phyloP scores from a whole-genome alignment of 495 filamentous ascomycete genomes.

The Penicillium daleae region DNA sequence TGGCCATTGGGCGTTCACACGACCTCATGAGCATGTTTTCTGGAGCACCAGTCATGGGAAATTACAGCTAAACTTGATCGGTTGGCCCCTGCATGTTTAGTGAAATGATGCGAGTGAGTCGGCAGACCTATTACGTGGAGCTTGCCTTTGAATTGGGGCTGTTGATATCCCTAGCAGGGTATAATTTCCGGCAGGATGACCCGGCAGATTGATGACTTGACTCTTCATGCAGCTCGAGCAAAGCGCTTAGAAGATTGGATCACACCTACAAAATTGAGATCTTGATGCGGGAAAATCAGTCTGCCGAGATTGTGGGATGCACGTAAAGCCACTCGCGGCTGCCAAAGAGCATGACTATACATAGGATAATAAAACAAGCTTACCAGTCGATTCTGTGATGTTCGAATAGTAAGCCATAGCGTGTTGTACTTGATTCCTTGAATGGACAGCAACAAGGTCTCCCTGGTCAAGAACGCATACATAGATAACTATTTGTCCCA shows the following conservation, averaged over 20 bases:
- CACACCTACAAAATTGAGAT: background rate
- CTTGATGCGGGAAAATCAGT: background rate
- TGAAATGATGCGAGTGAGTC: slow-evolving; percentile 7
- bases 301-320: background rate
- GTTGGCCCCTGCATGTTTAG: slow-evolving; percentile 32
- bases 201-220: too few relatives aligned
- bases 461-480: too few relatives aligned
- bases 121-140: slow-evolving; percentile 18
- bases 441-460: too few relatives aligned
- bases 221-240: background rate
- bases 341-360: background rate
- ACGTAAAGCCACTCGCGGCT: background rate
- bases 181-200: too few relatives aligned
- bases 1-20: slow-evolving; percentile 11
- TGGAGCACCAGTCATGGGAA: slow-evolving; percentile 14
- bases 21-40: background rate
- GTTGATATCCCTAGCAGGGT: background rate
- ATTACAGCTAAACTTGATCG: slow-evolving; percentile 18
- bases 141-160: background rate
- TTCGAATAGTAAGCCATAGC: too few relatives aligned
- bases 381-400: too few relatives aligned
- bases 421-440: too few relatives aligned
- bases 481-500: too few relatives aligned
- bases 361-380: too few relatives aligned
- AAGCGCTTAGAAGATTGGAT: background rate